A percentile compares a stretch with the other conserved stretches of the same genome.
Conservation (phyloP, 2,329 filamentous ascomycete species). For the Proliferodiscus dingleyae region DNA sequence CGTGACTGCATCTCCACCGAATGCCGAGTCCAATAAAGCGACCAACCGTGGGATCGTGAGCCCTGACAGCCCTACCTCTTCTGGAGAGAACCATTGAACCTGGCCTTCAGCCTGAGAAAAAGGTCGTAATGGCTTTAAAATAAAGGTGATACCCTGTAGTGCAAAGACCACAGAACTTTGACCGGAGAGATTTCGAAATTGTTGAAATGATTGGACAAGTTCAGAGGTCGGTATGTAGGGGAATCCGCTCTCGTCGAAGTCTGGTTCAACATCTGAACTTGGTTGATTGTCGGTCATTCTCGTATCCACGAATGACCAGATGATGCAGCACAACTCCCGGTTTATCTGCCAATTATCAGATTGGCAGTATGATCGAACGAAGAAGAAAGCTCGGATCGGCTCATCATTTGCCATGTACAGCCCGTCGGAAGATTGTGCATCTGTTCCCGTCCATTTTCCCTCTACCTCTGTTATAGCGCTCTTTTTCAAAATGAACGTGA, state of each 20-base stretch:
- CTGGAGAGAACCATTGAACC: constrained; percentile 4
- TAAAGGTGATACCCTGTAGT: not conserved
- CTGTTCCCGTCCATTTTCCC: constrained; percentile 4
- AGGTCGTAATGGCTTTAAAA: not conserved
- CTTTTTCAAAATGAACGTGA: constrained; percentile 1
- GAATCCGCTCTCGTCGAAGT: not conserved
- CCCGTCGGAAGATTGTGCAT: constrained; percentile 2
- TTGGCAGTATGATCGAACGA: constrained; percentile 6
- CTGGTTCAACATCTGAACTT: not conserved
- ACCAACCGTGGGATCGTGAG: not conserved
- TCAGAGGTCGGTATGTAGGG: constrained; percentile 1
- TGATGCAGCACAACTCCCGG: constrained; percentile 2
- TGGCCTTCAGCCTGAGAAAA: not conserved
- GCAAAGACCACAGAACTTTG: constrained; percentile 4
- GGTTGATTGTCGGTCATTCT: not conserved
- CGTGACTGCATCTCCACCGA: not conserved
- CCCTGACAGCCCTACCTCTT: constrained; percentile 1
- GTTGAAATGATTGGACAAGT: constrained; percentile 4
- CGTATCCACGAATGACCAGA: constrained; percentile 5
- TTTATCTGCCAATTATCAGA: constrained; percentile 5
- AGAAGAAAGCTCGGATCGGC: constrained; percentile 2
- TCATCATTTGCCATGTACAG: not conserved
- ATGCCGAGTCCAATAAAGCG: not conserved
- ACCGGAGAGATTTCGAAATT: constrained; percentile 2
- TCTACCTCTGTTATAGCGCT: constrained; percentile 2